Conservation (phyloP, 345 rosid genomes). For the Brassica carinata region DNA sequence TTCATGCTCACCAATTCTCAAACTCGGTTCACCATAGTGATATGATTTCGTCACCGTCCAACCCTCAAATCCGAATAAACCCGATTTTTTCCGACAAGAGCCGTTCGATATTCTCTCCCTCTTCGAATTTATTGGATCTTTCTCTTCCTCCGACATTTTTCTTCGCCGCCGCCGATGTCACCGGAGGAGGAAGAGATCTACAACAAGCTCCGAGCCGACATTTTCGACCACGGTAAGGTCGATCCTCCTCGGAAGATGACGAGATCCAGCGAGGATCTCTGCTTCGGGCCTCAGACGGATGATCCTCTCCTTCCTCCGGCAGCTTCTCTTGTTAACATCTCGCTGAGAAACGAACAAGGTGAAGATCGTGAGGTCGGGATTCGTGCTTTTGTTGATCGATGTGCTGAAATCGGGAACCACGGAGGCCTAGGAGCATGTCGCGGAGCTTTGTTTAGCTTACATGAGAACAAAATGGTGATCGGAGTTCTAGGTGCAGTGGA, state of each 20-base stretch:
- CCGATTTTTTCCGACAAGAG: no score
- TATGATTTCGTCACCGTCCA: no score
- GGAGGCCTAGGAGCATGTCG: constrained; percentile 84
- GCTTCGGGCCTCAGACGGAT: no score
- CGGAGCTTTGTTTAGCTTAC: constrained; percentile 80
- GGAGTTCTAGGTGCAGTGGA: constrained; percentile 86
- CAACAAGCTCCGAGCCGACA: no score
- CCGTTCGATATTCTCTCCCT: no score
- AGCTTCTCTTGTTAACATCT: constrained; percentile 81
- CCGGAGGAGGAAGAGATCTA: constrained; percentile 52
- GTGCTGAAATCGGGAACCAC: constrained; percentile 67
- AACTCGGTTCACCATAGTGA: no score
- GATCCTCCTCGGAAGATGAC: constrained; percentile 58
- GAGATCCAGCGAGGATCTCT: constrained; percentile 50
- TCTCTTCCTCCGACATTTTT: no score
- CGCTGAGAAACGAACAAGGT: constrained; percentile 77
- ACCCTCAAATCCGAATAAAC: no score
- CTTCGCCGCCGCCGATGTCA: no score
- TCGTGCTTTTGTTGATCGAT: constrained; percentile 64
- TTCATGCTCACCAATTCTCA: no score
- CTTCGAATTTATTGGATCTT: no score
- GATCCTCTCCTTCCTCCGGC: constrained; percentile 52
- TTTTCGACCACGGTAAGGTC: no score
- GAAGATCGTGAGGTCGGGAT: constrained; percentile 72
- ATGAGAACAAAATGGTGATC: constrained; percentile 80